These are phyloP conservation scores for Pseudoturritis turrita DNA, from an alignment of 345 rosid species.

Conservation along the genomic window DNA sequence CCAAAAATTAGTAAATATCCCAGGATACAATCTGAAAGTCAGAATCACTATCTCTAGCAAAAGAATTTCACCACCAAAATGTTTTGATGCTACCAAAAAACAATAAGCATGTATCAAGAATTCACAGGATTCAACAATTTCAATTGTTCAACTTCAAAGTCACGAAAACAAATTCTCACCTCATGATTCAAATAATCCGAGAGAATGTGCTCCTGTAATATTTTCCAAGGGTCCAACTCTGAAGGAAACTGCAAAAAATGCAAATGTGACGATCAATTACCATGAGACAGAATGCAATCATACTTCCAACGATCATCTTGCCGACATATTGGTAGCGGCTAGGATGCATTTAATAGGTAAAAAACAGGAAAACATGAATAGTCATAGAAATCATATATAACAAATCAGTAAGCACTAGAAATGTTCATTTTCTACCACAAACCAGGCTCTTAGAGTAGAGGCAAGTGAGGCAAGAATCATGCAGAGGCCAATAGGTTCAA, in stretches of 20 bases:
- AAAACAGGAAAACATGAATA: background rate
- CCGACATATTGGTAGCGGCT: background rate
- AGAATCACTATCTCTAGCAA: background rate
- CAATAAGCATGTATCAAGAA: background rate
- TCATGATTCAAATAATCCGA: constrained; percentile 77
- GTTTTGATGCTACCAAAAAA: background rate
- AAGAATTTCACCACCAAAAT: background rate
- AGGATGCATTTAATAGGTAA: background rate
- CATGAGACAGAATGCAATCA: constrained; percentile 16
- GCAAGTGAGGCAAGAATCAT: constrained; percentile 3
- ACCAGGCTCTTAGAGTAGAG: background rate
- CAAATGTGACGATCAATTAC: constrained; percentile 2
- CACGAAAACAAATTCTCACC: constrained; percentile 39
- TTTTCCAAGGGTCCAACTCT: constrained; percentile 83
- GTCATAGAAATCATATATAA: background rate
- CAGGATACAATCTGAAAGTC: background rate
- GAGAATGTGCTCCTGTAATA: constrained; percentile 69
- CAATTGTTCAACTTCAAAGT: background rate
- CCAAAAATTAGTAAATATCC: background rate
- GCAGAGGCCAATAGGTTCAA: constrained; percentile 1
- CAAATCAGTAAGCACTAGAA: background rate
- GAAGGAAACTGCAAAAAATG: constrained; percentile 61
- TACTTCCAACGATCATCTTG: constrained; percentile 1
- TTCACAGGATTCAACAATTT: constrained; percentile 3
- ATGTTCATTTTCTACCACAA: constrained; percentile 1